A percentile compares a stretch with the other conserved stretches of the same genome.
Evolutionary conservation across 176 grass and related monocot genomes (phyloP).

Genomic region (Canna indica): DNA sequence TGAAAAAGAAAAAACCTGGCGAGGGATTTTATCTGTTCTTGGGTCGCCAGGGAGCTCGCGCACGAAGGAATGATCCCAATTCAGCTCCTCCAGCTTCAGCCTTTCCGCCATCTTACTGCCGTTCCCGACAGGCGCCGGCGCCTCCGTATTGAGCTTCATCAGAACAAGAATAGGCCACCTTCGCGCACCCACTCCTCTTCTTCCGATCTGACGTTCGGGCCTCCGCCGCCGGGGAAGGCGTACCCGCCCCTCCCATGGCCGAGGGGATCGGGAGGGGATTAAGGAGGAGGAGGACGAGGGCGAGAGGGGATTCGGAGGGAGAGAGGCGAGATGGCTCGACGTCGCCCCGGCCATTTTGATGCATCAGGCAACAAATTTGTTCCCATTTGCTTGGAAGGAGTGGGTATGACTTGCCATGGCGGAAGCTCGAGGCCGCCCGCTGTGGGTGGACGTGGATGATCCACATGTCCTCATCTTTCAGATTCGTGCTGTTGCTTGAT

Average conservation of each 20-base stretch:
- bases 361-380: no score
- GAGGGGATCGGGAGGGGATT: neutral
- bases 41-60: slow-evolving; percentile 66
- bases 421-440: no score
- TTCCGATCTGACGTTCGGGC: slow-evolving; percentile 20
- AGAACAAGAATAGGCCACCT: slow-evolving; percentile 1
- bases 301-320: slow-evolving; percentile 1
- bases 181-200: neutral
- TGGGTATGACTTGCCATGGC: no score
- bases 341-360: neutral
- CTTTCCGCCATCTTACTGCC: neutral
- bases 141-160: slow-evolving; percentile 10
- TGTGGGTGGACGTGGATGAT: no score
- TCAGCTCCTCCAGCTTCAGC: slow-evolving; percentile 54
- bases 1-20: slow-evolving; percentile 29
- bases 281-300: neutral
- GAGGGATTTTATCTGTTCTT: slow-evolving; percentile 45
- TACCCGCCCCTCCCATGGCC: neutral
- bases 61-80: slow-evolving; percentile 77
- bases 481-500: no score
- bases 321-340: slow-evolving; percentile 12
- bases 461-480: no score
- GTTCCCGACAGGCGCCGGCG: neutral
- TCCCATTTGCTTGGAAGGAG: neutral
- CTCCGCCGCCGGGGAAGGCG: slow-evolving; percentile 18